These are phyloP conservation scores for Boletus sp. DNA, from an alignment of 1,284 basidiomycete genomes.

Conservation along the genomic window DNA sequence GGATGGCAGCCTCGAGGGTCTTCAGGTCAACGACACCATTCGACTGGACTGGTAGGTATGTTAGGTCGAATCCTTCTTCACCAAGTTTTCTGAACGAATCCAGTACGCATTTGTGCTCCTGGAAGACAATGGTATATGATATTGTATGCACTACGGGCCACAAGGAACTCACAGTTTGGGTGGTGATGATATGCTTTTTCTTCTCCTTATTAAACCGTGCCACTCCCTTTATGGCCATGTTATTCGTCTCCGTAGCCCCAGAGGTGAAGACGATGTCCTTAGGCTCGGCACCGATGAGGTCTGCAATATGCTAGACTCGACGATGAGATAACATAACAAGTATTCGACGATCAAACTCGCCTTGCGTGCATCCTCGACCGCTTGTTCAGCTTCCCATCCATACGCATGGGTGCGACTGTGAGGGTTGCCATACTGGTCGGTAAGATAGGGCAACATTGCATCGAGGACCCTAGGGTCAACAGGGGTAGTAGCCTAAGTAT, in stretches of 20 bases:
- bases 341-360: conserved; percentile 37
- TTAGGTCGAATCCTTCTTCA: conserved; percentile 97
- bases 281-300: conserved; percentile 88
- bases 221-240: conserved; percentile 97
- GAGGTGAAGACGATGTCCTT: conserved; percentile 99
- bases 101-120: conserved; percentile 99
- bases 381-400: conserved; percentile 98
- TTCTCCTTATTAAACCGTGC: conserved; percentile 93
- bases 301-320: conserved; percentile 72
- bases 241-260: conserved; percentile 98
- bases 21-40: conserved; percentile 84
- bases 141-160: neutral
- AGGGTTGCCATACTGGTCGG: conserved; percentile 98
- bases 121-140: conserved; percentile 13
- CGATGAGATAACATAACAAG: conserved; percentile 15
- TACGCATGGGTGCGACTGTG: conserved; percentile 98
- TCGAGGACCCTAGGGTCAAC: conserved; percentile 97
- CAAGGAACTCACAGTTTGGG: conserved; percentile 70
- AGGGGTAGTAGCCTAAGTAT: conserved; percentile 86
- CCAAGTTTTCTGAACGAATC: conserved; percentile 96
- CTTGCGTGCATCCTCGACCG: conserved; percentile 89
- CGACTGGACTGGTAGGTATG: conserved; percentile 90
- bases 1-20: conserved; percentile 78
- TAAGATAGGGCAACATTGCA: conserved; percentile 94
- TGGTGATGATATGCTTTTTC: conserved; percentile 89